These are phyloP conservation scores for Coccomyxa subellipsoidea DNA, from an alignment of 163 green algal species.

Conservation along the genomic window DNA sequence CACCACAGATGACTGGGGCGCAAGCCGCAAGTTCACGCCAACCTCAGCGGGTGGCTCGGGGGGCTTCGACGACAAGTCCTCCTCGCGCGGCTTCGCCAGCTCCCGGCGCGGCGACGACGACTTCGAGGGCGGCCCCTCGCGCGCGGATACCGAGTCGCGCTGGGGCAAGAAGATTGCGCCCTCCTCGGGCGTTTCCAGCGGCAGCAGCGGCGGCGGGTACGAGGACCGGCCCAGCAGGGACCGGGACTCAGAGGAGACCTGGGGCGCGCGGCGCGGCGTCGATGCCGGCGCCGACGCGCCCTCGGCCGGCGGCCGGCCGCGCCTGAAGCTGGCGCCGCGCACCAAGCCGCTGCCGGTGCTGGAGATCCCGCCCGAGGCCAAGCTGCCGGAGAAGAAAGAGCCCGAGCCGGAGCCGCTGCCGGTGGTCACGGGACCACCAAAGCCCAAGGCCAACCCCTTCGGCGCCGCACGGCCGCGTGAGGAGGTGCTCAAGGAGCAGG, in stretches of 20 bases:
- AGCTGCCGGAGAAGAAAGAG: conserved; percentile 7
- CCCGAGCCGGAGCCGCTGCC: not conserved
- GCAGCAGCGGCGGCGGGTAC: conserved; percentile 18
- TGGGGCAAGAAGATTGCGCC: conserved; percentile 32
- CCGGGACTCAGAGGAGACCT: not conserved
- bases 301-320: conserved; percentile 46
- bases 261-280: not conserved
- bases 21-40: not conserved
- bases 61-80: conserved; percentile 25
- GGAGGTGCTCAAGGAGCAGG: conserved; percentile 80
- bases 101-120: not conserved
- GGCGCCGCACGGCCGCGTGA: conserved; percentile 73
- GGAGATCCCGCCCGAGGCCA: not conserved
- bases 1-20: conserved; percentile 34
- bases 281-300: not conserved
- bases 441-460: conserved; percentile 57
- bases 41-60: conserved; percentile 24
- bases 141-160: conserved; percentile 60
- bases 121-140: conserved; percentile 29
- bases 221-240: conserved; percentile 14
- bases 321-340: conserved; percentile 64
- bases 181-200: conserved; percentile 7
- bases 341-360: conserved; percentile 21
- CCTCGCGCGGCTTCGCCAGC: not conserved
- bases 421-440: not conserved